Percentiles rank a stretch among this genome's conserved stretches.
Conservation (phyloP, 257 asterid genomes). For the Lavandula angustifolia region DNA sequence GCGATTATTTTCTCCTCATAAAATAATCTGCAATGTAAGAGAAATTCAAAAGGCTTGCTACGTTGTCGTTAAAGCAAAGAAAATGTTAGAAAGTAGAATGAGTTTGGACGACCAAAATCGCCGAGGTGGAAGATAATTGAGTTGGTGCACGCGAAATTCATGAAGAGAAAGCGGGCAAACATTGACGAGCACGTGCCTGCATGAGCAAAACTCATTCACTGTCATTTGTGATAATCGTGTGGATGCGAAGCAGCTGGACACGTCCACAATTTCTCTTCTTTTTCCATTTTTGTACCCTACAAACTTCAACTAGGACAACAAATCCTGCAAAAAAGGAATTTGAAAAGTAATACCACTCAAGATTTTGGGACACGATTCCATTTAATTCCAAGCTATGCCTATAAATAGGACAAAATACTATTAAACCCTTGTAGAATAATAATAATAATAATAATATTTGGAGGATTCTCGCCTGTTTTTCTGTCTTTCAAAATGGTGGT, state of each 20-base stretch:
- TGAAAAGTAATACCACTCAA: neutral
- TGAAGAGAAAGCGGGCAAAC: neutral
- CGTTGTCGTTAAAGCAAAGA: no score
- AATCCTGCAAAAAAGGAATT: no score
- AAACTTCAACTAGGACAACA: no score
- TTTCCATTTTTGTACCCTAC: no score
- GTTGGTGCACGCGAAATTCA: constrained; percentile 29
- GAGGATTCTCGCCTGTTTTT: no score
- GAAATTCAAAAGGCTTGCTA: no score
- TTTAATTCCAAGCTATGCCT: neutral
- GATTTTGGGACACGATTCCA: neutral
- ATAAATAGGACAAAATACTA: no score
- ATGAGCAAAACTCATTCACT: constrained; percentile 31
- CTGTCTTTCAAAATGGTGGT: constrained; percentile 19
- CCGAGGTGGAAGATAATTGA: constrained; percentile 28
- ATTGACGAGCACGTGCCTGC: constrained; percentile 32
- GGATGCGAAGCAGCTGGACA: neutral
- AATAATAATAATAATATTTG: no score
- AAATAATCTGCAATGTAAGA: no score
- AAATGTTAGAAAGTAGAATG: no score
- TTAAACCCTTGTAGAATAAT: neutral
- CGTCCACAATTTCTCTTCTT: neutral
- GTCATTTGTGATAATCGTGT: no score
- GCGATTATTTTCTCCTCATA: no score
- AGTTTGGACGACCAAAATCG: neutral